Evolutionary conservation across 768 basidiomycete genomes (phyloP).

Genomic region (Cantharellus cinnabarinus): DNA sequence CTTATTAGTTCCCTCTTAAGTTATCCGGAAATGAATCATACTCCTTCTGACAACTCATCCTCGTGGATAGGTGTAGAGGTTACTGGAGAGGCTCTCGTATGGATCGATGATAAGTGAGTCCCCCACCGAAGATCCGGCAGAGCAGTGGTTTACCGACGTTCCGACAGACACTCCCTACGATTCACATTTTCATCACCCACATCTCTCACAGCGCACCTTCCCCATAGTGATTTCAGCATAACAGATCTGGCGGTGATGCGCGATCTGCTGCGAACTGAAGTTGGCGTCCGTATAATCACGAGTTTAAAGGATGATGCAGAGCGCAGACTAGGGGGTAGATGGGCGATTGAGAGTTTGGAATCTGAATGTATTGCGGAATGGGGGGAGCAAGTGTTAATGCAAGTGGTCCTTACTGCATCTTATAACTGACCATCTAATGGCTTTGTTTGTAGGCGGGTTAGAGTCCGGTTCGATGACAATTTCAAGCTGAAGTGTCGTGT

Average conservation of each 20-base stretch:
- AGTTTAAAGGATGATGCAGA: constrained; percentile 13
- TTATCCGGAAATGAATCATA: not conserved
- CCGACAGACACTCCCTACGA: constrained; percentile 16
- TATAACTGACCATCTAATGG: not conserved
- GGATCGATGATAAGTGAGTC: constrained; percentile 44
- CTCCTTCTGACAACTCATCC: not conserved
- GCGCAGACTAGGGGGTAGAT: not conserved
- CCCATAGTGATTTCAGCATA: constrained; percentile 56
- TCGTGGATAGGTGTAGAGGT: constrained; percentile 14
- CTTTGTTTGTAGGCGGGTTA: not conserved
- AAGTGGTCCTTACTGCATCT: not conserved
- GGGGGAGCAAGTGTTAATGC: not conserved
- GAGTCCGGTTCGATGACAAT: not conserved
- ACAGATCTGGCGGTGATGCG: constrained; percentile 57
- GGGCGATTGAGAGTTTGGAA: not conserved
- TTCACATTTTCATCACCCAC: constrained; percentile 63
- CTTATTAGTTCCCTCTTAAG: constrained; percentile 3
- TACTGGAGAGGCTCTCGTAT: constrained; percentile 52
- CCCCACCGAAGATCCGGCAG: not conserved
- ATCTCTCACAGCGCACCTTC: constrained; percentile 51
- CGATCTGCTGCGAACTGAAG: constrained; percentile 58
- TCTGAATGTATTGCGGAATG: not conserved
- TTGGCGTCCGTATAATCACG: constrained; percentile 46
- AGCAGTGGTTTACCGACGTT: not conserved
- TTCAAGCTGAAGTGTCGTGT: not conserved